Conservation (phyloP, 768 basidiomycete species). For the Exsudoporus frostii region DNA sequence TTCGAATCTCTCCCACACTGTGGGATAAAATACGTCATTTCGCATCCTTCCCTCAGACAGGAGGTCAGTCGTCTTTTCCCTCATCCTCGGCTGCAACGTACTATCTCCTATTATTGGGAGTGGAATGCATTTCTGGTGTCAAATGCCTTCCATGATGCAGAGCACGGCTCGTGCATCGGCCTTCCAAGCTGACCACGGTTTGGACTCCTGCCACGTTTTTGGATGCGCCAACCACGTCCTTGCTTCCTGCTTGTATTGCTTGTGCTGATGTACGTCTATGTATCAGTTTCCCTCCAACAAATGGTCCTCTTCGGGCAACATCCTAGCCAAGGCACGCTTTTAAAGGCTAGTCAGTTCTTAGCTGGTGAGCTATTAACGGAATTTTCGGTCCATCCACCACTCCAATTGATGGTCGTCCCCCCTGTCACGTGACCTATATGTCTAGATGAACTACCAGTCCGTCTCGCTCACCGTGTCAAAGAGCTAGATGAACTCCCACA, state of each 20-base stretch:
- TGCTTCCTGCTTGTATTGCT: background rate
- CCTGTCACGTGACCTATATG: background rate
- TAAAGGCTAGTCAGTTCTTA: slow-evolving; percentile 90
- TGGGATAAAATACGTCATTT: slow-evolving; percentile 94
- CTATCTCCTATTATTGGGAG: too few relatives aligned
- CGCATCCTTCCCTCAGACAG: slow-evolving; percentile 89
- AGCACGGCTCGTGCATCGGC: background rate
- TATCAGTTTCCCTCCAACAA: slow-evolving; percentile 91
- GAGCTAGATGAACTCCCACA: slow-evolving; percentile 95
- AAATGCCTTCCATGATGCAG: background rate
- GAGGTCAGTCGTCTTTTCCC: slow-evolving; percentile 48
- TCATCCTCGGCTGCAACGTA: background rate
- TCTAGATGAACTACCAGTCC: slow-evolving; percentile 88
- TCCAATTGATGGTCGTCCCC: background rate
- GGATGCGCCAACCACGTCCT: background rate
- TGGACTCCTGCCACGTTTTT: background rate
- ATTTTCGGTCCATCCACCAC: background rate
- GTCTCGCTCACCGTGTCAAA: slow-evolving; percentile 92
- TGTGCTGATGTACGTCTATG: slow-evolving; percentile 6
- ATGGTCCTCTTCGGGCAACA: slow-evolving; percentile 98
- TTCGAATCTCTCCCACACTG: slow-evolving; percentile 71
- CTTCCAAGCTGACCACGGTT: background rate
- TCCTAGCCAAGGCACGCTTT: slow-evolving; percentile 87
- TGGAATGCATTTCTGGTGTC: background rate
- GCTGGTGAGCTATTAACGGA: slow-evolving; percentile 46